These are phyloP conservation scores for Holtermanniella nyarrowii DNA, from an alignment of 768 basidiomycete genomes.

Conservation along the genomic window DNA sequence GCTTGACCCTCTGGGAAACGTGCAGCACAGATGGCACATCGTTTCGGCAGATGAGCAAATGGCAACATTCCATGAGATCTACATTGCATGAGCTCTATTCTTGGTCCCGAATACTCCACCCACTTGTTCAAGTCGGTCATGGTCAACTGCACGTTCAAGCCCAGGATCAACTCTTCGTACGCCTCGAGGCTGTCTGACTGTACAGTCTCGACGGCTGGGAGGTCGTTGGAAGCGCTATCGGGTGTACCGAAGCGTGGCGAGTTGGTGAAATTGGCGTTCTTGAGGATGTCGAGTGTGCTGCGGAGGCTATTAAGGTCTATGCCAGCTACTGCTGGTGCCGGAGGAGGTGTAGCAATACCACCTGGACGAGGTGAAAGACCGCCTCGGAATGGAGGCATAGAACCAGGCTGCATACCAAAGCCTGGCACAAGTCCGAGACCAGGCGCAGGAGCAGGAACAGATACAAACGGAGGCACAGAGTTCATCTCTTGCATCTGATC, in stretches of 20 bases:
- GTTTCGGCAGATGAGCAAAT: conserved; percentile 53
- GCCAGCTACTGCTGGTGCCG: conserved; percentile 25
- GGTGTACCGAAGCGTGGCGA: conserved; percentile 17
- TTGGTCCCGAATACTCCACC: background rate
- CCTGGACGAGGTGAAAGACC: conserved; percentile 8
- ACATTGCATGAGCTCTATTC: background rate
- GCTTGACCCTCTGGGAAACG: conserved; percentile 64
- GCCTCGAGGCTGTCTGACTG: conserved; percentile 18
- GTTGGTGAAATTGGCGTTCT: background rate
- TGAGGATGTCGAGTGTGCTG: conserved; percentile 15
- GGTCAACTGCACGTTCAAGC: conserved; percentile 19
- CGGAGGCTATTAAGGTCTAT: conserved; percentile 27
- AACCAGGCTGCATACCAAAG: background rate
- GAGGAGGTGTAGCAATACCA: conserved; percentile 24
- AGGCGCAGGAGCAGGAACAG: background rate
- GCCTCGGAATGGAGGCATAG: conserved; percentile 1
- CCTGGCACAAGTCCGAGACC: background rate
- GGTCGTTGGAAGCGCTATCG: conserved; percentile 14
- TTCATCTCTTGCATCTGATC: conserved; percentile 32
- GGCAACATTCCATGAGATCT: conserved; percentile 15
- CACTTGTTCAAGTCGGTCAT: conserved; percentile 28
- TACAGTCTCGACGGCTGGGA: background rate
- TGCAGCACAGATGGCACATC: conserved; percentile 89
- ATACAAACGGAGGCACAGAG: conserved; percentile 7
- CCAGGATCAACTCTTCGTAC: conserved; percentile 38